These are phyloP conservation scores for Rhododendron molle DNA, from an alignment of 148 eudicot species.

Conservation along the genomic window DNA sequence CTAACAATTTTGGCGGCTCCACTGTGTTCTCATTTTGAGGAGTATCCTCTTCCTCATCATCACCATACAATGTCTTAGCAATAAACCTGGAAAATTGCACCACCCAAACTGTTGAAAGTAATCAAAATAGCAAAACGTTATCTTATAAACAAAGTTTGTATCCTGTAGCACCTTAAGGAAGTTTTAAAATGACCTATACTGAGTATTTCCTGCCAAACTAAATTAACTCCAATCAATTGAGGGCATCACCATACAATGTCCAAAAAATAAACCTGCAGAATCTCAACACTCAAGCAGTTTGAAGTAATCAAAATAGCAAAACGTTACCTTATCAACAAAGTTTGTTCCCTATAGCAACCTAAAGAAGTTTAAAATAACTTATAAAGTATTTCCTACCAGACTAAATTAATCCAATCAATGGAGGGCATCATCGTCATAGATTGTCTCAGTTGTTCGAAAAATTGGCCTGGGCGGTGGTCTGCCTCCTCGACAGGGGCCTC, in stretches of 20 bases:
- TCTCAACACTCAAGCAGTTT: neutral
- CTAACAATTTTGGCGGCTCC: slow-evolving; percentile 83
- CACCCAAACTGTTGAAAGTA: neutral
- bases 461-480: neutral
- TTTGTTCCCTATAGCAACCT: neutral
- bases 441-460: slow-evolving; percentile 28
- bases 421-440: slow-evolving; percentile 64
- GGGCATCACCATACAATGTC: slow-evolving; percentile 70
- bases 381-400: neutral
- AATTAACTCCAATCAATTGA: neutral
- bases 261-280: slow-evolving; percentile 73
- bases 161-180: neutral
- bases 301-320: neutral
- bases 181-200: neutral
- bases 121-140: neutral
- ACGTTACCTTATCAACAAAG: neutral
- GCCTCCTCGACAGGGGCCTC: neutral
- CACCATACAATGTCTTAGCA: slow-evolving; percentile 80
- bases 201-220: neutral
- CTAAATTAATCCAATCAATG: neutral
- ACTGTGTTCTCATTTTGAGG: slow-evolving; percentile 33
- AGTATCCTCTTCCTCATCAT: slow-evolving; percentile 69
- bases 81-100: slow-evolving; percentile 57
- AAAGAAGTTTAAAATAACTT: neutral
- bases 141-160: neutral